Evolutionary conservation across 2,329 filamentous ascomycete species (phyloP), one percentile per base, ranked within the genome.

Genomic region (Zasmidium citrigriseum): DNA sequence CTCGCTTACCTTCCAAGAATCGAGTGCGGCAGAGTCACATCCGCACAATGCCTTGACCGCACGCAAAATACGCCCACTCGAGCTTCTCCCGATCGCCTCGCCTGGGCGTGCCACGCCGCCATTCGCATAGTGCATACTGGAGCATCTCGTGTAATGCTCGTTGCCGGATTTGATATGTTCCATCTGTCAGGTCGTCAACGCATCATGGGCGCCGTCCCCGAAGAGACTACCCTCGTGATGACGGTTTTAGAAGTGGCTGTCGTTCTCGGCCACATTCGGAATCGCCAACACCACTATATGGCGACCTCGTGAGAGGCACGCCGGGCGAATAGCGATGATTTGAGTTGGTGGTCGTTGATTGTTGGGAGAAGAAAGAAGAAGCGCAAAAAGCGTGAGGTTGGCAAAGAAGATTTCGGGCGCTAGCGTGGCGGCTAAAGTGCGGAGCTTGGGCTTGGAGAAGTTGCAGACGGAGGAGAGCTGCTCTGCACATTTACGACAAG

Each of bases 231-330:
- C 84, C 85, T 91, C 88, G 85, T 86, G 83, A 86, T 84, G 83
- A 90, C 88, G 88, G 88, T 91, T 91, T 91, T 91, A 88, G 80
- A 88, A 85, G 84, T 83, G 87, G 83, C 76, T 76, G 70, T 82
- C 80, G 70, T 77, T 91, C 88, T 90, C 78, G 88, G 89, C 88
- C 81, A 83, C 83, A 76, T 83, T 84, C 85, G 84, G 85, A 89
- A 80, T 88, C 84, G 82, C 80, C 85, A 88, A 83, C 80, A 81
- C 66, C 65, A 65, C 63, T 49, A 46, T 18, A 82, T 49, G 51
- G 50, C 48, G 49, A 57, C 55, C 41, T 69, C 72, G 67, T 66
- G 60, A 63, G 63, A 41, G 34, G 34, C 34, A n/a, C 34, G 70
- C 65, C 68, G 81, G 80, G 75, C 82, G 50, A 80, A 83, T 84